Conservation (phyloP, 768 basidiomycete species). For the Sporobolomyces roseus region DNA sequence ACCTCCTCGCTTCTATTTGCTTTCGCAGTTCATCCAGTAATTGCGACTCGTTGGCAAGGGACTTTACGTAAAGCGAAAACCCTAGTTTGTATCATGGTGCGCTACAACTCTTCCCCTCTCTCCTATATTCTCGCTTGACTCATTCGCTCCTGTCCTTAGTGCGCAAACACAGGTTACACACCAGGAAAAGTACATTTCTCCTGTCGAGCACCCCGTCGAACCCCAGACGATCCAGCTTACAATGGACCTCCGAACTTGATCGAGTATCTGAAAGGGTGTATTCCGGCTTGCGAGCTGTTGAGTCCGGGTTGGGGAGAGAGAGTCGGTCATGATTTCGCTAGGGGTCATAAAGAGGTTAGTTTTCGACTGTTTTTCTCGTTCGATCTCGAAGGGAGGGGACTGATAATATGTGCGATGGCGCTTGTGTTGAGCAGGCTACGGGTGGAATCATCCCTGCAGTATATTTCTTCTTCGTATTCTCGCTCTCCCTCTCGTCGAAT, state of each 20-base stretch:
- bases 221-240: not conserved
- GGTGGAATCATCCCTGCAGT: constrained; percentile 55
- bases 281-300: constrained; percentile 13
- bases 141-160: constrained; percentile 39
- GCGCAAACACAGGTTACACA: constrained; percentile 49
- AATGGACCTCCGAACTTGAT: constrained; percentile 20
- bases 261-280: constrained; percentile 21
- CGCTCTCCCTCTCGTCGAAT: not conserved
- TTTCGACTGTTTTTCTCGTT: not conserved
- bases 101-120: not conserved
- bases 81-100: constrained; percentile 39
- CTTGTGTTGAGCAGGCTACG: constrained; percentile 47
- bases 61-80: constrained; percentile 47
- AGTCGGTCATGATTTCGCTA: constrained; percentile 54
- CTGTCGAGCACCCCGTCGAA: constrained; percentile 24
- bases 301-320: constrained; percentile 44
- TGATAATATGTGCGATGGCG: not conserved
- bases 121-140: constrained; percentile 21
- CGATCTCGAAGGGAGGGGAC: not conserved
- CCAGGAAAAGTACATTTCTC: constrained; percentile 38
- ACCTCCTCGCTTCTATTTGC: not conserved
- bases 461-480: constrained; percentile 29
- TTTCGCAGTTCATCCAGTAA: constrained; percentile 51
- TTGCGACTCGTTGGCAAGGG: constrained; percentile 55
- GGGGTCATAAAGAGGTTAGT: constrained; percentile 53